Percentiles rank a stretch among this genome's conserved stretches.
These are phyloP conservation scores for Trichosporon coremiiforme DNA, from an alignment of 1,284 basidiomycete genomes.

Conservation along the genomic window DNA sequence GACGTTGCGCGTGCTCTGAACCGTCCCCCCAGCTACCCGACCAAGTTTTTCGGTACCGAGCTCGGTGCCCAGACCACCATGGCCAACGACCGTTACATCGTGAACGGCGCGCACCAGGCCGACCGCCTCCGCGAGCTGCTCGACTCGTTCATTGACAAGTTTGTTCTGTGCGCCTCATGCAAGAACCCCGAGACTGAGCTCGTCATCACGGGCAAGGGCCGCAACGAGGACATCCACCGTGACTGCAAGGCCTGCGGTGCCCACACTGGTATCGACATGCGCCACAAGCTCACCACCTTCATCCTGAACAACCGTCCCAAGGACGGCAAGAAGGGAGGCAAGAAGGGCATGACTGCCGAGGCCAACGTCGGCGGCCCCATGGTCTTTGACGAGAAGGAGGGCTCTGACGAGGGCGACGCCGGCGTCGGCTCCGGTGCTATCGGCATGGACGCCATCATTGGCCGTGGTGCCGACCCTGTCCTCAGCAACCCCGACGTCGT, in stretches of 20 bases:
- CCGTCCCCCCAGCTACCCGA: constrained; percentile 90
- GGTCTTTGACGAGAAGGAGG: constrained; percentile 50
- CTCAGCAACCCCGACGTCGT: constrained; percentile 59
- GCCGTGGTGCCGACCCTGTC: constrained; percentile 42
- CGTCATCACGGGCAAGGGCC: constrained; percentile 68
- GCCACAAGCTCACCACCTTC: constrained; percentile 94
- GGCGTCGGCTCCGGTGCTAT: constrained; percentile 29
- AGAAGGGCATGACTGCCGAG: constrained; percentile 55
- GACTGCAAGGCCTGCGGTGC: constrained; percentile 99
- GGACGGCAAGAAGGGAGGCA: constrained; percentile 72
- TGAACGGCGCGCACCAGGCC: constrained; percentile 95
- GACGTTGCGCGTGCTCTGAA: constrained; percentile 95
- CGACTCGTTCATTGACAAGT: constrained; percentile 96
- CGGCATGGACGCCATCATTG: constrained; percentile 49
- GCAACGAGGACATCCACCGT: constrained; percentile 83
- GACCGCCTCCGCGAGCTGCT: constrained; percentile 91
- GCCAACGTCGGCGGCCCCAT: constrained; percentile 51
- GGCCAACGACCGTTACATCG: constrained; percentile 96
- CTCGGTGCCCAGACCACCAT: constrained; percentile 96
- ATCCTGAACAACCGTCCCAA: constrained; percentile 96
- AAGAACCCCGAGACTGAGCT: constrained; percentile 99
- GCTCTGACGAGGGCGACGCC: constrained; percentile 39
- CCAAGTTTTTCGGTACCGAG: constrained; percentile 99
- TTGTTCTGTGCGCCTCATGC: constrained; percentile 95
- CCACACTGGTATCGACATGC: constrained; percentile 89